Percentiles rank a stretch among this genome's conserved stretches.
These are phyloP conservation scores for Oryza nivara DNA, from an alignment of 176 grass and related monocot species.

Conservation along the genomic window DNA sequence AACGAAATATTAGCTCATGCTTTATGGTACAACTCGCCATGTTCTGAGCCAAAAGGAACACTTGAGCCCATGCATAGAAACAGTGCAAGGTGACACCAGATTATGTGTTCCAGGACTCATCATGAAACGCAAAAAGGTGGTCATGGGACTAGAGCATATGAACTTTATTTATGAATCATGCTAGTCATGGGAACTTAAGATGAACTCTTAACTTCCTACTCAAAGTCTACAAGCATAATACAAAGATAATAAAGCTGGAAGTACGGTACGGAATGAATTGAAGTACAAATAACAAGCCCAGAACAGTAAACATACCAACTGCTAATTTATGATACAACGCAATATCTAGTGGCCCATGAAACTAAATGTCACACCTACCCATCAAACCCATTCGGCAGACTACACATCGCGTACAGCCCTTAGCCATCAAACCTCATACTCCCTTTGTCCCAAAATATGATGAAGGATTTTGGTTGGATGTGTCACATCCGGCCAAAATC, in stretches of 20 bases:
- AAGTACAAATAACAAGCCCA: neutral
- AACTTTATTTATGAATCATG: neutral
- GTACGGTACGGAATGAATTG: neutral
- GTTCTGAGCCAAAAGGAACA: slow-evolving; percentile 16
- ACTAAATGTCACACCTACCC: neutral
- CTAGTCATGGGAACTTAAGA: neutral
- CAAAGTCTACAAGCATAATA: neutral
- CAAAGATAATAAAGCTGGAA: neutral
- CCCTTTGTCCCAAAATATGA: too few species aligned
- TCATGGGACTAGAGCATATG: neutral
- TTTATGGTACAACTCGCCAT: slow-evolving; percentile 1
- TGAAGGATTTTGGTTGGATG: too few species aligned
- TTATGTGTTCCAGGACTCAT: slow-evolving; percentile 23
- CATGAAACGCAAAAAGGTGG: slow-evolving; percentile 21
- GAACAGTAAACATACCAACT: neutral
- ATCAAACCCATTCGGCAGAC: slow-evolving; percentile 11
- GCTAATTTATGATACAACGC: neutral
- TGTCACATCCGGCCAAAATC: too few species aligned
- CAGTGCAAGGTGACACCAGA: slow-evolving; percentile 10
- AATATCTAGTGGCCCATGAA: neutral
- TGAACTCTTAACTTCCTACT: slow-evolving; percentile 8
- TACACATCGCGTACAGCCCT: neutral
- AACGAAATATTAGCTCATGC: slow-evolving; percentile 4
- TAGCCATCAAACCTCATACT: neutral
- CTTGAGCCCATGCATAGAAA: slow-evolving; percentile 3